A percentile compares a stretch with the other conserved stretches of the same genome.
phyloP scores from a whole-genome alignment of 441 rosid genomes.

The Corymbia citriodora region DNA sequence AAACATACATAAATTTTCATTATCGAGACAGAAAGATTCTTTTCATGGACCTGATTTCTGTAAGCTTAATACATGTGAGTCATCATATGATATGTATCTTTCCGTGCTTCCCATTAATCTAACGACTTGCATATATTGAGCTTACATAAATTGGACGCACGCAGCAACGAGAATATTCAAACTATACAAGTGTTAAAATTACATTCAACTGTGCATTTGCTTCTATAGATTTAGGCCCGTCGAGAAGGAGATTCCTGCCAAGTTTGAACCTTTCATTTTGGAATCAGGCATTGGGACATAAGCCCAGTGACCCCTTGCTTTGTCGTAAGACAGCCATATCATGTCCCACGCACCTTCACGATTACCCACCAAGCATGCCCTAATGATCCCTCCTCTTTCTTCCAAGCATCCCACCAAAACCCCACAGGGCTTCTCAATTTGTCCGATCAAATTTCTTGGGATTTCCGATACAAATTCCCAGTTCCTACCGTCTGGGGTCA shows the following conservation, averaged over 20 bases:
- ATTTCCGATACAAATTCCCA: constrained; percentile 47
- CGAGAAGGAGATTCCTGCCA: constrained; percentile 70
- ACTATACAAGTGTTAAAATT: not conserved
- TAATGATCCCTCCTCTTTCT: constrained; percentile 33
- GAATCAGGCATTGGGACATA: constrained; percentile 44
- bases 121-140: not conserved
- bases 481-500: constrained; percentile 20
- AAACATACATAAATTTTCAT: not conserved
- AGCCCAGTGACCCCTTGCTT: constrained; percentile 25
- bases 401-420: constrained; percentile 67
- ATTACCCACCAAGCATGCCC: constrained; percentile 49
- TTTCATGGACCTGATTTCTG: not conserved
- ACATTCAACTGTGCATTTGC: not conserved
- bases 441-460: constrained; percentile 26
- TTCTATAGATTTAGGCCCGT: constrained; percentile 30
- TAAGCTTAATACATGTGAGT: not conserved
- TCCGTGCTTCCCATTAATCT: not conserved
- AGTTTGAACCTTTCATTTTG: constrained; percentile 40
- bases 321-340: constrained; percentile 43
- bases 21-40: not conserved
- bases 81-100: not conserved
- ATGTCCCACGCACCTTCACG: constrained; percentile 54
- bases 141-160: not conserved
- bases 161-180: not conserved
- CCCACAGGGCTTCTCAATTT: constrained; percentile 33